Evolutionary conservation across 164 flowering plant species (phyloP), one percentile per base, ranked within the genome.

Genomic region (Aristolochia fimbriata): DNA sequence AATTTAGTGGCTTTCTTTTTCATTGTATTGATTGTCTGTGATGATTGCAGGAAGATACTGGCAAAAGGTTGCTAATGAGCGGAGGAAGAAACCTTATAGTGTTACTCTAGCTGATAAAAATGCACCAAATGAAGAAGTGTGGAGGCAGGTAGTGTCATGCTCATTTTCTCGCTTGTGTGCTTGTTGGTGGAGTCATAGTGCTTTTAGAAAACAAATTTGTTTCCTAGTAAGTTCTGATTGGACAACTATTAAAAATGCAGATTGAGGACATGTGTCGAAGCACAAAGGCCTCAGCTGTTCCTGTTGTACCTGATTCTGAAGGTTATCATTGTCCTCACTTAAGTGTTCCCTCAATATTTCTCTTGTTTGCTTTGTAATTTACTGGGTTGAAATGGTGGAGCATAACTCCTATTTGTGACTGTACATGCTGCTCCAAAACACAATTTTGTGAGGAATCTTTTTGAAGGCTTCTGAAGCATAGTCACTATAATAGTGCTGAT

Each of bases 71-170:
- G 86, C 88, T 62, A 93, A 85, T 15, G 92, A 90, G 65, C 76
- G 87, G 61, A 76, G 71, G 71, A 93, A 58, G 73, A 87, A 80
- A 70, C 97, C 97, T 57, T 69, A 78, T 66, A 76, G 91, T 27
- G 78, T 93, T 55, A 78, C 85, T 69, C 95, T 93, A 59, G 97
- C 99, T 37, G 97, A 93, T 70, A 90, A 93, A 77, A 93, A 93
- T 78, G 99, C 99, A 37, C 99, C 99, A 68, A 91, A 93, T 72
- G 95, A 86, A 78, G 97, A 93, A 73, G 99, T 91, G 33, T 93
- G 99, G 99, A 76, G 78, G 59, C 96, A 82, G 92, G 99, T 93
- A 73, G 72, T 17, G 11, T 31, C 55, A 41, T 20, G 8, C 43
- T 37, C 43, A 7, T 37, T 37, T 10, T 10, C 43, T 27, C 5